Base-by-base conservation (phyloP, 768 basidiomycete genomes). In the Macrolepiota dolichaula region DNA sequence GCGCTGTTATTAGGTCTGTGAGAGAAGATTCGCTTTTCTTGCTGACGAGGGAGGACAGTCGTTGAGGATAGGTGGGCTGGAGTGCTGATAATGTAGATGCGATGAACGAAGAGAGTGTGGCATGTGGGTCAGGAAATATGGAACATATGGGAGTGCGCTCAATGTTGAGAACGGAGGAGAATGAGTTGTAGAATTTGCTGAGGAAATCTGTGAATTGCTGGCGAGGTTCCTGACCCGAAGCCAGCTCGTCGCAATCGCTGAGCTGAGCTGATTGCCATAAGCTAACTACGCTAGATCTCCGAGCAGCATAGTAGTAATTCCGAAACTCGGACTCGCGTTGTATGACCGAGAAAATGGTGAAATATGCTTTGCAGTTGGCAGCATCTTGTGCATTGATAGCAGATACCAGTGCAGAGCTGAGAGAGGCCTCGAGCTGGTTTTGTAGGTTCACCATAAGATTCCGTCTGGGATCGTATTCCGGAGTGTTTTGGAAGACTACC, bases 251-350 rank as follows among this genome's bases (percentile, higher is more conserved):
- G 25, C 79, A 81, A 63, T 89, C 87, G 1, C 72, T 68, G 36
- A 95, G 74, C 0, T 70, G 69, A 1, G 82, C 83, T 27, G 76
- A 76, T 65, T 85, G 81, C 96, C 96, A 98, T 61, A 81, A 67
- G 15, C 84, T 75, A 44, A 92, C 78, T 13, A 96, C 72, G 15
- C 77, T 66, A 13, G 82, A 79, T 59, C 94, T 79, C 29, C 93
- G 80, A 10, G 92, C 89, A 12, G 92, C 92, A 73, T 94, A 92
- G 76, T 98, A 99, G 71, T 97, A 98, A 68, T 90, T 91, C 62
- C 92, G 82, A 72, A 96, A 99, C 71, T 98, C 97, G 2, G 85
- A 81, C 72, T 95, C 94, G 54, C 96, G 82, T 67, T 96, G 91
- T 61, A 99, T 98, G 67, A 90, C 85, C 59, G 84, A 85, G 72